Conservation (phyloP, 768 basidiomycete species). For the Mycena pura region DNA sequence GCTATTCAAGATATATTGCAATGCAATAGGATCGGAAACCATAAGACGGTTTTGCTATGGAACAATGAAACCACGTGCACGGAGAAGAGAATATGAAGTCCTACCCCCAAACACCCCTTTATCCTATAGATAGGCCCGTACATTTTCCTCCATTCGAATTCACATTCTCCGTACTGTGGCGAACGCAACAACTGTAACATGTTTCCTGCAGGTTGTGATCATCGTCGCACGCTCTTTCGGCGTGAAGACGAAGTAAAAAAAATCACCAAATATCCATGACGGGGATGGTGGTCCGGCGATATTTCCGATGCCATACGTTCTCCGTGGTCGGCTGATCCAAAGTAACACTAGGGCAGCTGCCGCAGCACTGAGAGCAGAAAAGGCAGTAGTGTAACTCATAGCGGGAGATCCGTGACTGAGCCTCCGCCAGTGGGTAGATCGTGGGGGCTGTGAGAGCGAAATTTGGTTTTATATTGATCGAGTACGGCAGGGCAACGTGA, state of each 20-base stretch:
- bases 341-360: too few relatives aligned
- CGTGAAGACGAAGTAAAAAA: not conserved
- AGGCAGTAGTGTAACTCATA: too few relatives aligned
- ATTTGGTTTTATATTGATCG: too few relatives aligned
- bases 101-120: constrained; percentile 12
- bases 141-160: constrained; percentile 12
- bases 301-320: too few relatives aligned
- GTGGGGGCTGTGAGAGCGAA: too few relatives aligned
- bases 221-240: too few relatives aligned
- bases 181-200: constrained; percentile 10
- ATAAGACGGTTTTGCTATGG: constrained; percentile 11
- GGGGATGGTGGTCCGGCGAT: too few relatives aligned
- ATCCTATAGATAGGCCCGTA: constrained; percentile 17
- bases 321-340: too few relatives aligned
- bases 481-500: too few relatives aligned
- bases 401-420: too few relatives aligned
- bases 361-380: too few relatives aligned
- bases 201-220: constrained; percentile 6
- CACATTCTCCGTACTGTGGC: constrained; percentile 8
- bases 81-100: not conserved
- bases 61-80: not conserved
- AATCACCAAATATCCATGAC: not conserved
- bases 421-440: too few relatives aligned
- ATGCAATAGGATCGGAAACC: constrained; percentile 12
- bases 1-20: constrained; percentile 13